These are phyloP conservation scores for Collybia mongolica DNA, from an alignment of 768 basidiomycete species.

Conservation along the genomic window DNA sequence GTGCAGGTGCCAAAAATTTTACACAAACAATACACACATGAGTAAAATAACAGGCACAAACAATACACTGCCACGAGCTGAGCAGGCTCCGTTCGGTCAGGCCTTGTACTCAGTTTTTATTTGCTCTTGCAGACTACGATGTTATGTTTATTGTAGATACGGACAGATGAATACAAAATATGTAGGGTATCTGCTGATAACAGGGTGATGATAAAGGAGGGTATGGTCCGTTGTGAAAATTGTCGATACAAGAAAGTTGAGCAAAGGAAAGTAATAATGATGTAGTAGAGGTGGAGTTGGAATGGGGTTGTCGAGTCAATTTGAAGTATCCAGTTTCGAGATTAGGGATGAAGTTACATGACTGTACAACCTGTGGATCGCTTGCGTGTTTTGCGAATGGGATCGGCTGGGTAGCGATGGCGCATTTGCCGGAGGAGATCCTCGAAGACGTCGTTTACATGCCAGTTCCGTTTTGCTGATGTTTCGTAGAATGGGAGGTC, in stretches of 20 bases:
- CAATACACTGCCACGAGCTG: constrained; percentile 21
- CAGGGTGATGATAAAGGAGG: constrained; percentile 15
- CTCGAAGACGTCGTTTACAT: constrained; percentile 76
- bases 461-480: constrained; percentile 84
- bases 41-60: constrained; percentile 21
- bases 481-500: constrained; percentile 81
- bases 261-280: background rate
- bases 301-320: background rate
- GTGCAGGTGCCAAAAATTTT: constrained; percentile 19
- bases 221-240: constrained; percentile 13
- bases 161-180: constrained; percentile 13
- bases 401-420: constrained; percentile 53
- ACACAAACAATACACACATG: constrained; percentile 13
- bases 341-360: constrained; percentile 32
- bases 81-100: no score
- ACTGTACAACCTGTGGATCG: constrained; percentile 33
- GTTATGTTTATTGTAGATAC: constrained; percentile 3
- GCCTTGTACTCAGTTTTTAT: background rate
- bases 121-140: background rate
- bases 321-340: no score
- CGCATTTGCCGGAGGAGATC: constrained; percentile 78
- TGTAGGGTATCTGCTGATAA: constrained; percentile 15
- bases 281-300: constrained; percentile 2
- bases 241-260: constrained; percentile 2
- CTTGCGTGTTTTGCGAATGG: constrained; percentile 35